Evolutionary conservation across 108 stramenopile genomes (phyloP).

Genomic region (Cyclotella cryptica): DNA sequence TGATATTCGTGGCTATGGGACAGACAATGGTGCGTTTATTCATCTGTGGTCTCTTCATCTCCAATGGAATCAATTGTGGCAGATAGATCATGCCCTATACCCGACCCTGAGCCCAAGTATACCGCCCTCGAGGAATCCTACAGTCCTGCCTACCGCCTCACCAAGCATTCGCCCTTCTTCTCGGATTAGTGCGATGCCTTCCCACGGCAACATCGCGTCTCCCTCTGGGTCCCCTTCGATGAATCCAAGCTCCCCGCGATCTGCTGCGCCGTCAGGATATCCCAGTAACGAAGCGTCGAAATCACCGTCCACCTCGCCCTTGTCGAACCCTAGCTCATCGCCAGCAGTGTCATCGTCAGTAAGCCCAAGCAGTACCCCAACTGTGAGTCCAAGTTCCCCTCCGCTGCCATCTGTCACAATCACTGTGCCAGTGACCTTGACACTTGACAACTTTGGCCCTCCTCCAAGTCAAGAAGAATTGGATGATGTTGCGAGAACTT

Average conservation of each 20-base stretch:
- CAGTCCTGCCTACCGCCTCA: not conserved
- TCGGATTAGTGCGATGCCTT: not conserved
- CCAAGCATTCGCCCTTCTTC: not conserved
- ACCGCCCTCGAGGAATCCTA: not conserved
- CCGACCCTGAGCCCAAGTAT: not conserved
- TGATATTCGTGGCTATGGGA: too few relatives aligned
- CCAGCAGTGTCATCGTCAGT: too few relatives aligned
- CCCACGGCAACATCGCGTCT: not conserved
- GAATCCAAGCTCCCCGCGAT: not conserved
- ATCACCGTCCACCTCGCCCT: too few relatives aligned
- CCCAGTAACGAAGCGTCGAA: too few relatives aligned
- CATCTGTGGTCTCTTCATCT: not conserved
- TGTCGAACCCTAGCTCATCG: too few relatives aligned
- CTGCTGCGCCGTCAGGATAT: not conserved
- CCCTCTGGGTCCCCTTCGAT: not conserved
- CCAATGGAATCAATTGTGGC: constrained; percentile 5
- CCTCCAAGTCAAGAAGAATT: not conserved
- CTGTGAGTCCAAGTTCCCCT: not conserved
- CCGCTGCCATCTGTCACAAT: constrained; percentile 1
- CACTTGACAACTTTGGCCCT: not conserved
- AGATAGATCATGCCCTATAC: not conserved
- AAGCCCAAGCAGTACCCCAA: too few relatives aligned
- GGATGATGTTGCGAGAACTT: not conserved
- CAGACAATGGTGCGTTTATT: too few relatives aligned
- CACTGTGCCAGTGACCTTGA: not conserved